Conservation (phyloP, 345 rosid species). For the Adansonia digitata region DNA sequence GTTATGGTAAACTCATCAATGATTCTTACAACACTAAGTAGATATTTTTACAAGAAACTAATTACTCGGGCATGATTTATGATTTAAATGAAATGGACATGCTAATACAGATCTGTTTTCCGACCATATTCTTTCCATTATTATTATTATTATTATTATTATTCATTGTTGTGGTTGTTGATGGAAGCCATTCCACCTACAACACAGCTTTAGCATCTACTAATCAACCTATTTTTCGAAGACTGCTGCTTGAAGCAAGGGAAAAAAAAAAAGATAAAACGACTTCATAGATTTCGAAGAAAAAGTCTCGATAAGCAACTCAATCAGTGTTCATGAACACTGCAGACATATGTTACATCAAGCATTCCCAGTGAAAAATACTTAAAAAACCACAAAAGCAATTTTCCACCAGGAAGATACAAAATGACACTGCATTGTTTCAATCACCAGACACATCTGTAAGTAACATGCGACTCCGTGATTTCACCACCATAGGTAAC, state of each 20-base stretch:
- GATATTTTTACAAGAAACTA: too few relatives aligned
- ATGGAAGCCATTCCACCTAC: too few relatives aligned
- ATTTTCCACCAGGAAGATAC: not conserved
- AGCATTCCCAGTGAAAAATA: not conserved
- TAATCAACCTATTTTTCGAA: not conserved
- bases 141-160: too few relatives aligned
- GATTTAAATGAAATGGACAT: too few relatives aligned
- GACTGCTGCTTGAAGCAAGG: not conserved
- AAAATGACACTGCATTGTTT: not conserved
- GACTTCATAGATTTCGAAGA: not conserved
- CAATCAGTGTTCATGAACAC: not conserved
- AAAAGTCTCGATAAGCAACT: not conserved
- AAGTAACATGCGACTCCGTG: conserved; percentile 11
- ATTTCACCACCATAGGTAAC: conserved; percentile 41
- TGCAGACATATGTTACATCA: not conserved
- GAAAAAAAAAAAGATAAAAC: not conserved
- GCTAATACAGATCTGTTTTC: too few relatives aligned
- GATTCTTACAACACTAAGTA: not conserved
- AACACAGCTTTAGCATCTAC: too few relatives aligned
- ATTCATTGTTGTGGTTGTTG: too few relatives aligned
- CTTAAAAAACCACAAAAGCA: not conserved
- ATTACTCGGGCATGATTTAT: too few relatives aligned
- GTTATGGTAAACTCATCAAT: not conserved
- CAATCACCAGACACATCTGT: conserved; percentile 15
- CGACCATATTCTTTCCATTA: too few relatives aligned